A percentile compares a stretch with the other conserved stretches of the same genome.
Conservation (phyloP, 1,284 basidiomycete species). For the Austroboletus niveus region DNA sequence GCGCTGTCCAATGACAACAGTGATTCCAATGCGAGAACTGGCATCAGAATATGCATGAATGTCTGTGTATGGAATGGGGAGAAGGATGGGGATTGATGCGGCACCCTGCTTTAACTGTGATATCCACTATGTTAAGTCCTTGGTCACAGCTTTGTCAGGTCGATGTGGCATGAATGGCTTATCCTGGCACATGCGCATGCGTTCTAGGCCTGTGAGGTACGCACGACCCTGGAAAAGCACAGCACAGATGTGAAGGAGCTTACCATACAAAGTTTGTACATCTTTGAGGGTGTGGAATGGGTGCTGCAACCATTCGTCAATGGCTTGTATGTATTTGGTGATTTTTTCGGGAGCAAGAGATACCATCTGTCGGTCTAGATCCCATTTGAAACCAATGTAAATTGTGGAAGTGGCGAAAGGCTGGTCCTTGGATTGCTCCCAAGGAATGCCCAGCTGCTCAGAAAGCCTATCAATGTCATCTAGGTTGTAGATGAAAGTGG, state of each 20-base stretch:
- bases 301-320: neutral
- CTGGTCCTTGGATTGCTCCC: constrained; percentile 12
- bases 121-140: constrained; percentile 11
- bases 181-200: neutral
- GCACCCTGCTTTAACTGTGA: too few relatives aligned
- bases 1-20: too few relatives aligned
- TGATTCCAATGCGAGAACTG: too few relatives aligned
- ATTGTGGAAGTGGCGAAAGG: neutral
- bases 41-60: too few relatives aligned
- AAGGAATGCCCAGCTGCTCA: neutral
- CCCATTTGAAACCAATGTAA: constrained; percentile 7
- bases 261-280: constrained; percentile 9
- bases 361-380: neutral
- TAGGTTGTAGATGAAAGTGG: neutral
- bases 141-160: neutral
- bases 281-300: neutral
- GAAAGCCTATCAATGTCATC: neutral
- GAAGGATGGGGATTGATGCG: too few relatives aligned
- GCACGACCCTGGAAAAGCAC: neutral
- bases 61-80: too few relatives aligned
- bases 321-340: neutral
- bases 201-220: constrained; percentile 4
- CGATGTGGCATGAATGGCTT: constrained; percentile 9
- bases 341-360: neutral
- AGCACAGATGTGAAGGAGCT: constrained; percentile 1